These are phyloP conservation scores for Colletotrichum tropicicola DNA, from an alignment of 2,329 filamentous ascomycete species.

Conservation along the genomic window DNA sequence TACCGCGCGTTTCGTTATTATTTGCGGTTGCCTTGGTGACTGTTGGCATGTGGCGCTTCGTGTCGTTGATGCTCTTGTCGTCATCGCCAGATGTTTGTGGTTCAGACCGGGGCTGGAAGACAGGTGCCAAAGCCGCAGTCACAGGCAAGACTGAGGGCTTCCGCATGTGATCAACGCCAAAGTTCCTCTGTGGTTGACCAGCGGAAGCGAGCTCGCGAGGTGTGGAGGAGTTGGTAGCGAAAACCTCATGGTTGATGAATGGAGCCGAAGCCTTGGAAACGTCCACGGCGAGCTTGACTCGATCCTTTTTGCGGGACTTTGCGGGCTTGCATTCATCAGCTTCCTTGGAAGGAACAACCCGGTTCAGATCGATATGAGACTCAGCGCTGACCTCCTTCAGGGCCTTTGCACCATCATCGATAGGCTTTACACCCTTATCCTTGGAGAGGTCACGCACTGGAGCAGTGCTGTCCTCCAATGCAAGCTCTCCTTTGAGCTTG, in stretches of 20 bases:
- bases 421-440: background rate
- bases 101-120: conserved; percentile 53
- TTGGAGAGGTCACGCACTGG: background rate
- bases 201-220: background rate
- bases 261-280: conserved; percentile 14
- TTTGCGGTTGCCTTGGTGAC: conserved; percentile 20
- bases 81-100: conserved; percentile 20
- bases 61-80: conserved; percentile 8
- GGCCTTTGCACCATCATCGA: background rate
- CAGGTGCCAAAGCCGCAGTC: conserved; percentile 57
- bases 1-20: background rate
- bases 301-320: conserved; percentile 12
- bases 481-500: conserved; percentile 53
- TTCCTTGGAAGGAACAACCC: background rate
- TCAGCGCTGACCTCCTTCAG: background rate
- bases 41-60: conserved; percentile 37
- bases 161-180: background rate
- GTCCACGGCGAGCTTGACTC: conserved; percentile 16
- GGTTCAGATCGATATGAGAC: background rate
- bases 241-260: background rate
- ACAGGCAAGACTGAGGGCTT: conserved; percentile 51
- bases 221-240: background rate
- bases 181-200: background rate
- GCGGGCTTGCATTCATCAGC: background rate
- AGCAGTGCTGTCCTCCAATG: conserved; percentile 48